Percentiles rank a stretch among this genome's conserved stretches.
These are phyloP conservation scores for Phytophthora parvispora DNA, from an alignment of 352 stramenopile genomes.

Conservation along the genomic window DNA sequence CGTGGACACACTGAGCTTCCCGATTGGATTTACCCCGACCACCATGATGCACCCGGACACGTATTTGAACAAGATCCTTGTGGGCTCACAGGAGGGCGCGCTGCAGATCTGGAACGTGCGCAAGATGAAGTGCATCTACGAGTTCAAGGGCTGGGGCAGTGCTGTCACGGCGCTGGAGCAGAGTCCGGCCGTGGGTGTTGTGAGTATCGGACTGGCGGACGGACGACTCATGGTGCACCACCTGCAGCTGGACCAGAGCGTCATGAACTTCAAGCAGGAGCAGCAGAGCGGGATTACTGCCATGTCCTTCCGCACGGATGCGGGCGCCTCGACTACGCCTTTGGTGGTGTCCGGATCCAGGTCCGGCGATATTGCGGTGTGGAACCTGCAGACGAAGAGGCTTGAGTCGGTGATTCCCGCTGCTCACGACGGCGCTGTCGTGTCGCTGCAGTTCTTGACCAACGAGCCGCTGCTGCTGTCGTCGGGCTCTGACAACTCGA, in stretches of 20 bases:
- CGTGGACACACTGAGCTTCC: slow-evolving; percentile 68
- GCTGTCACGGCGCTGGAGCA: slow-evolving; percentile 84
- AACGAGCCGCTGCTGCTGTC: slow-evolving; percentile 93
- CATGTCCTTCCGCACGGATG: slow-evolving; percentile 92
- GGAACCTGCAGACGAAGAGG: slow-evolving; percentile 92
- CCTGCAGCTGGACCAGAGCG: slow-evolving; percentile 83
- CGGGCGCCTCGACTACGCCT: slow-evolving; percentile 55
- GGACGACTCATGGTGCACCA: slow-evolving; percentile 90
- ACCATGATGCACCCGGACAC: slow-evolving; percentile 92
- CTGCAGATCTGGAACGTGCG: slow-evolving; percentile 94
- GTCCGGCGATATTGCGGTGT: slow-evolving; percentile 90
- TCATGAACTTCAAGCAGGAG: slow-evolving; percentile 87
- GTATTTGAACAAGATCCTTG: slow-evolving; percentile 96
- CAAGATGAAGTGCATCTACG: slow-evolving; percentile 91
- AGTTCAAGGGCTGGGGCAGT: slow-evolving; percentile 81
- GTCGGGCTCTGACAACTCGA: slow-evolving; percentile 89
- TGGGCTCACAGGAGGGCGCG: slow-evolving; percentile 85
- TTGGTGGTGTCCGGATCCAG: slow-evolving; percentile 76
- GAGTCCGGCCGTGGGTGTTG: slow-evolving; percentile 91
- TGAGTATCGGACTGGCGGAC: slow-evolving; percentile 86
- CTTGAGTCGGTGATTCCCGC: slow-evolving; percentile 84
- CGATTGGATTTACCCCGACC: slow-evolving; percentile 67
- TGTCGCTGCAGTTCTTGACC: slow-evolving; percentile 84
- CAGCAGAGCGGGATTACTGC: slow-evolving; percentile 85
- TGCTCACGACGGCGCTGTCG: slow-evolving; percentile 84